Evolutionary conservation across 2,329 filamentous ascomycete genomes (phyloP), one percentile per base, ranked within the genome.

Genomic region (Dothiorella sarmentorum): DNA sequence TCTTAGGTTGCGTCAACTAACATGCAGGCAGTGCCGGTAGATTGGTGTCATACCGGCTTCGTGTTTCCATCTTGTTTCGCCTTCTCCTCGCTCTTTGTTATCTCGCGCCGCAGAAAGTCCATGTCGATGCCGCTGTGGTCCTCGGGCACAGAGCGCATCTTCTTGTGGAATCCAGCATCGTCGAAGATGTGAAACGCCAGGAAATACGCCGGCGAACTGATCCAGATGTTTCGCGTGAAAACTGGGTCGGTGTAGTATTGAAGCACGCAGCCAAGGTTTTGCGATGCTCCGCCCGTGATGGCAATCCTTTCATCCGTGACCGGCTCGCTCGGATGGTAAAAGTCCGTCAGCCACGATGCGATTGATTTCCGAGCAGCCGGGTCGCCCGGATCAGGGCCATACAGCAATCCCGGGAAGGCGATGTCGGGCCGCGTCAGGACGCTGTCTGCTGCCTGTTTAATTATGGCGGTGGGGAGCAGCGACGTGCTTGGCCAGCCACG

Each of bases 151-250:
- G 85, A 87, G 51, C 80, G 80, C 68, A 95, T 68, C 33, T 85
- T 82, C 3, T 81, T 82, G 4, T 78, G 77, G 64, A 96, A 91
- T 1, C 90, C 88, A 4, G 86, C 80, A 72, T 97, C 92, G 60
- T 89, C 85, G 67, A 96, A 91, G 58, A 96, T 89, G n/a, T 86
- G 81, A 67, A 89, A 91, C 0, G 86, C 89, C n/a, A 96, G 78
- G 72, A 90, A 89, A 69, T 96, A 96, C 45, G 87, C 88, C 4
- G 92, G 92, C 18, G 88, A 85, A 1, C 91, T 85, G 73, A 92
- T 82, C 88, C 90, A 96, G 9, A 96, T 79, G 63, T 84, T 84
- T 44, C 82, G 78, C 1, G 92, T 96, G 67, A 86, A 87, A 2
- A 78, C 73, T 1, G 90, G 88, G 70, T 96, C 92, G 0, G 90